A percentile compares a stretch with the other conserved stretches of the same genome.
These are phyloP conservation scores for Talaromyces funiculosus DNA, from an alignment of 2,329 filamentous ascomycete species.

Conservation along the genomic window DNA sequence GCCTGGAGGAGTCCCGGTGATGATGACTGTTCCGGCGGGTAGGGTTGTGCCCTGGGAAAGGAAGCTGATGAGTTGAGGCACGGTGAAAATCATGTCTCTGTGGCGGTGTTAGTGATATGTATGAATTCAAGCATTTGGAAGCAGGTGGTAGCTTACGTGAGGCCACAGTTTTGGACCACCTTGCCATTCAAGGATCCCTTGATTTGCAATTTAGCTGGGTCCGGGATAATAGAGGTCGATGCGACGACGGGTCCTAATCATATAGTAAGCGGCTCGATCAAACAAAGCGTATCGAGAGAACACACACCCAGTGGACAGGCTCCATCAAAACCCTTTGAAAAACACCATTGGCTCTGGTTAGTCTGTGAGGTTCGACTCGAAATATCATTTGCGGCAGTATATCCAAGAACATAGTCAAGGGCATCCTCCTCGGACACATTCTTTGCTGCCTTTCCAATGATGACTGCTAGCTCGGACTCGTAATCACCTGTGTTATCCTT, in stretches of 20 bases:
- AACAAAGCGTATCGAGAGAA: not conserved
- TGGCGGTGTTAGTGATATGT: not conserved
- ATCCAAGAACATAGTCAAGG: constrained; percentile 57
- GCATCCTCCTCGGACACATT: constrained; percentile 55
- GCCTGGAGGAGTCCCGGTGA: constrained; percentile 41
- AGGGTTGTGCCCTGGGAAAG: constrained; percentile 40
- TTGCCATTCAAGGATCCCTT: constrained; percentile 45
- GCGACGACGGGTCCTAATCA: constrained; percentile 47
- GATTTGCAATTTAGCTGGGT: constrained; percentile 30
- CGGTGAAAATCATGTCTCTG: constrained; percentile 52
- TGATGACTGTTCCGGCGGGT: constrained; percentile 38
- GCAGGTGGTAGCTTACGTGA: constrained; percentile 31
- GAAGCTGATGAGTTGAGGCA: constrained; percentile 41
- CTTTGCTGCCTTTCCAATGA: constrained; percentile 49
- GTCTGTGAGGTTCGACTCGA: constrained; percentile 55
- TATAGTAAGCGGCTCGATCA: not conserved
- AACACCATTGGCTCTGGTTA: constrained; percentile 52
- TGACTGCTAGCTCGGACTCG: constrained; percentile 54
- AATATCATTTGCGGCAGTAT: constrained; percentile 60
- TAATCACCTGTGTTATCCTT: constrained; percentile 53
- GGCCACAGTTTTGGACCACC: constrained; percentile 46
- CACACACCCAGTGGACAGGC: constrained; percentile 48
- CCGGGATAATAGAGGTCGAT: constrained; percentile 30
- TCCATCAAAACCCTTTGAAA: constrained; percentile 56
- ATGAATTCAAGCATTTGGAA: not conserved